These are phyloP conservation scores for Diaporthe eres DNA, from an alignment of 2,329 filamentous ascomycete species.

Conservation along the genomic window DNA sequence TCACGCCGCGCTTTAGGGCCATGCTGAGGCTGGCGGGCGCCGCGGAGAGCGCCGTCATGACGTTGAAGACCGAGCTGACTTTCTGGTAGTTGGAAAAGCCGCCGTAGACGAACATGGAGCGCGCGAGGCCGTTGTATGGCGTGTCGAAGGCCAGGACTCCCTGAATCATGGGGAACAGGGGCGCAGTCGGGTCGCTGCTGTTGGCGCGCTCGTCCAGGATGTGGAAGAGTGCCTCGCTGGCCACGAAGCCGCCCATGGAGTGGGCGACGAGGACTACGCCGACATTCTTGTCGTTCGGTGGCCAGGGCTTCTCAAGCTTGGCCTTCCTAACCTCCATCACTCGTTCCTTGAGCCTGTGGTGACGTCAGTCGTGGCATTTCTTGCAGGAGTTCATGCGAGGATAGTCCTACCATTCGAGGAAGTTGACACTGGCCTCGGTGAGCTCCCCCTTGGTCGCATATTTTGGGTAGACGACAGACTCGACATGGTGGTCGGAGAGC, in stretches of 20 bases:
- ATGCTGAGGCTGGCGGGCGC: conserved; percentile 61
- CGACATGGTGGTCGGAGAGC: conserved; percentile 72
- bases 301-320: conserved; percentile 78
- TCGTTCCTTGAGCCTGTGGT: conserved; percentile 79
- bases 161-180: conserved; percentile 84
- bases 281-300: conserved; percentile 84
- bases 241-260: conserved; percentile 89
- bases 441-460: conserved; percentile 82
- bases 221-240: conserved; percentile 83
- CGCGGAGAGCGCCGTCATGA: conserved; percentile 68
- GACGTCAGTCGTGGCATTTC: conserved; percentile 8
- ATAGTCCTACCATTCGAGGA: conserved; percentile 60
- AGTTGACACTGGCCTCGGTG: conserved; percentile 59
- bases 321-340: conserved; percentile 84
- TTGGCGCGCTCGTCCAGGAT: conserved; percentile 73
- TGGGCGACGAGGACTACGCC: conserved; percentile 86
- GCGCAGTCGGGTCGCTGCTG: conserved; percentile 45
- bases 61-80: conserved; percentile 69
- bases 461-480: conserved; percentile 76
- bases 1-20: conserved; percentile 51
- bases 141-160: conserved; percentile 89
- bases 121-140: conserved; percentile 78
- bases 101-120: conserved; percentile 73
- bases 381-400: too few relatives aligned
- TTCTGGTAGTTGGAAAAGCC: conserved; percentile 73